Percentiles rank a stretch among this genome's conserved stretches.
Conservation (phyloP, 75 land plant genomes). For the Sequoiadendron giganteum region DNA sequence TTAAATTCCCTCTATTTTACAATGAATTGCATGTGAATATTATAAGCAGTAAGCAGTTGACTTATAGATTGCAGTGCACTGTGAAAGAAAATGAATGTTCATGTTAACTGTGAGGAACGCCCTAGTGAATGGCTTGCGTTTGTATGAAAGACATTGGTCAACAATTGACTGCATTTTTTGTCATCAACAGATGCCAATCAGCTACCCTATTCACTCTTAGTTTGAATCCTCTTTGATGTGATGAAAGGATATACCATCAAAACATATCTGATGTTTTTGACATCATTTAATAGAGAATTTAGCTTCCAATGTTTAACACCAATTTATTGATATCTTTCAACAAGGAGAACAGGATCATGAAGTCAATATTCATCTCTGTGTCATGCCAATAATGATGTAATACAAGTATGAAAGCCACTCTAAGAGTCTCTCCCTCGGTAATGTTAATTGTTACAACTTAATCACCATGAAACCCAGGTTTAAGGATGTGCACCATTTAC, state of each 20-base stretch:
- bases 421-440: not conserved
- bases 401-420: not conserved
- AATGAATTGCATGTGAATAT: too few relatives aligned
- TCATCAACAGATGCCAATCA: not conserved
- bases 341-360: not conserved
- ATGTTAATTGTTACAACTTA: not conserved
- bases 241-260: not conserved
- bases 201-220: not conserved
- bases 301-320: not conserved
- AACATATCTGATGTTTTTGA: not conserved
- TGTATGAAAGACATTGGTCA: too few relatives aligned
- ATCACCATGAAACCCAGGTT: not conserved
- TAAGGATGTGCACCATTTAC: not conserved
- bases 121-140: too few relatives aligned
- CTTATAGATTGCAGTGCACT: too few relatives aligned
- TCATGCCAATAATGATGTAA: not conserved
- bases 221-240: not conserved
- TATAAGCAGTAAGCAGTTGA: too few relatives aligned
- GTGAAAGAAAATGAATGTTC: too few relatives aligned
- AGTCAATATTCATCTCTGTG: not conserved
- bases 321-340: not conserved
- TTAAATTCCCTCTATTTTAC: too few relatives aligned
- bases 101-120: too few relatives aligned
- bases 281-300: not conserved
- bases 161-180: not conserved